Evolutionary conservation across 805 yeast species (phyloP), one percentile per base, ranked within the genome.

Genomic region (Saccharomycopsis oosterbeekiorum): DNA sequence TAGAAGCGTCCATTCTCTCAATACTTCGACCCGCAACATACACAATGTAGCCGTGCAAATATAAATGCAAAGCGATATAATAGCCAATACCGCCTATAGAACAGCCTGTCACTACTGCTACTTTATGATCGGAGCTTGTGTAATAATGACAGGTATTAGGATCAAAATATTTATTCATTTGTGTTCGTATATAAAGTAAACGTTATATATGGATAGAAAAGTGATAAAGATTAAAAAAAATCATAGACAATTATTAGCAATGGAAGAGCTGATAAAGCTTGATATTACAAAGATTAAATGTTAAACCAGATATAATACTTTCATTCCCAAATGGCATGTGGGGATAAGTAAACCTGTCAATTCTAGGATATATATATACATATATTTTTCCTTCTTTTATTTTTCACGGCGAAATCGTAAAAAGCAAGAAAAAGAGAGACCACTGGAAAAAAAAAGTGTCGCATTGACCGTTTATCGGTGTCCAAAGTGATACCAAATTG

Each of bases 51-150:
- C 97, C 97, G 70, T 89, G 96, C 58, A 88, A 75, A 68, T 85
- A 88, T 5, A 89, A 76, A 68, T 88, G 92, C 26, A 88, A 75
- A 9, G 84, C 89, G 0, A 92, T 84, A 69, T 78, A 86, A 76
- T 81, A 89, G 11, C 97, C 96, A 19, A 88, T 81, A 0, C 96
- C 96, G 60, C 86, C 80, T 67, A 85, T 87, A 5, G 94, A 96
- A 24, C 53, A 47, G 1, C 96, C 96, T 0, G 94, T 85, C 37
- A 89, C 83, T 6, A 89, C 74, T 1, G 89, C 91, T 3, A 87
- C 84, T 61, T 83, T 78, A 54, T 88, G 76, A 34, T 80, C 82
- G 2, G 64, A 64, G 1, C 66, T 64, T 66, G 87, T 75, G 65
- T 76, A 72, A 70, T 84, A 88, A 0, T 94, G 92, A 5, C 60